Percentiles rank a stretch among this genome's conserved stretches.
Conservation (phyloP, 179 eudicot species). For the Beta lomatogona region DNA sequence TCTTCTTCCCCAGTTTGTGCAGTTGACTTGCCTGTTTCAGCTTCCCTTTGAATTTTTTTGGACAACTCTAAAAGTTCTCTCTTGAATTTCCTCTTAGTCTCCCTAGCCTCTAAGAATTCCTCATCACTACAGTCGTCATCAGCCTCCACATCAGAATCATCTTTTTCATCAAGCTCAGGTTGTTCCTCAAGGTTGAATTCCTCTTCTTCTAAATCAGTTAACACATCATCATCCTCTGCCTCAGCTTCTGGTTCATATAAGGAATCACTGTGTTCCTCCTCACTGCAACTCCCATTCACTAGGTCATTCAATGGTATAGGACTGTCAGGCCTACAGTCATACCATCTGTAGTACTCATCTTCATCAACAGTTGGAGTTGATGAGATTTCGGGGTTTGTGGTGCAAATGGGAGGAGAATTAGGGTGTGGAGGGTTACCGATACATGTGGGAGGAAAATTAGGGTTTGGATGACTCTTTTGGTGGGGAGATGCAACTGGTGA, state of each 20-base stretch:
- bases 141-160: not conserved
- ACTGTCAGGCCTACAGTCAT: not conserved
- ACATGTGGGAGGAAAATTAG: too few species aligned
- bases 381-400: too few species aligned
- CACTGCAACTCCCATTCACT: not conserved
- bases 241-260: not conserved
- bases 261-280: not conserved
- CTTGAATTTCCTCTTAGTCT: too few species aligned
- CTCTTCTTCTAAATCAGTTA: not conserved
- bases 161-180: not conserved
- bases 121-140: not conserved
- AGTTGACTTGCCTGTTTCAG: not conserved
- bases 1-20: not conserved
- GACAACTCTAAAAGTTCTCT: not conserved
- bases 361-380: not conserved
- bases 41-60: not conserved
- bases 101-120: not conserved
- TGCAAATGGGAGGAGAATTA: too few species aligned
- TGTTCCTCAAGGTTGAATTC: not conserved
- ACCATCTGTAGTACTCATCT: not conserved
- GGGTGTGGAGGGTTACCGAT: too few species aligned
- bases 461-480: too few species aligned
- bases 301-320: not conserved
- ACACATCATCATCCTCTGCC: not conserved
- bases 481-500: not conserved